Conservation (phyloP, 2,329 filamentous ascomycete genomes). For the Fusarium bulbicola region DNA sequence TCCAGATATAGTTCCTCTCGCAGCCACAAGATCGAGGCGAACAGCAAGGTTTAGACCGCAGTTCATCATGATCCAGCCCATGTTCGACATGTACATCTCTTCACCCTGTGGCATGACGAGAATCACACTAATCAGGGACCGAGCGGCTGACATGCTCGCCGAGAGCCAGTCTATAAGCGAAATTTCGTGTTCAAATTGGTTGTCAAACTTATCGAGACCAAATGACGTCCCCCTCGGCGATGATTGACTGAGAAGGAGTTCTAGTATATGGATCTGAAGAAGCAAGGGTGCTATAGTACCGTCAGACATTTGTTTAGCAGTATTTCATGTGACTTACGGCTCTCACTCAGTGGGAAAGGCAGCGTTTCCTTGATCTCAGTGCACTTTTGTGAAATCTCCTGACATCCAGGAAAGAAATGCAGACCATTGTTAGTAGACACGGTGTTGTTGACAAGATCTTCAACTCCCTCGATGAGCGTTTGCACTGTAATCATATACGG, state of each 20-base stretch:
- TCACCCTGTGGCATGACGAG: slow-evolving; percentile 39
- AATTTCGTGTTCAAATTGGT: slow-evolving; percentile 10
- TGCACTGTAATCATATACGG: slow-evolving; percentile 40
- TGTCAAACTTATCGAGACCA: slow-evolving; percentile 38
- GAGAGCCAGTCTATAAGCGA: slow-evolving; percentile 40
- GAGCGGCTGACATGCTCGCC: slow-evolving; percentile 41
- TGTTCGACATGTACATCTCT: slow-evolving; percentile 43
- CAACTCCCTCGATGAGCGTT: slow-evolving; percentile 38
- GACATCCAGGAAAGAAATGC: slow-evolving; percentile 12
- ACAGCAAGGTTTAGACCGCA: slow-evolving; percentile 44
- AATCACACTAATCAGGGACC: slow-evolving; percentile 37
- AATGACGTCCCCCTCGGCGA: slow-evolving; percentile 38
- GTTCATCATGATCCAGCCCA: slow-evolving; percentile 46
- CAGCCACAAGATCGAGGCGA: slow-evolving; percentile 43
- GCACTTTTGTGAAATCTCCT: slow-evolving; percentile 15
- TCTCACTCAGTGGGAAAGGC: slow-evolving; percentile 42
- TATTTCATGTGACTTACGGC: slow-evolving; percentile 24
- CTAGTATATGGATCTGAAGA: slow-evolving; percentile 41
- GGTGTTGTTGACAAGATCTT: slow-evolving; percentile 29
- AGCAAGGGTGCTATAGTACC: not conserved
- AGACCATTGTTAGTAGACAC: not conserved
- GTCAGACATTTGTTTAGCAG: too few species aligned
- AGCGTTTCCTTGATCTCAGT: slow-evolving; percentile 32
- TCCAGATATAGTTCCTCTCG: slow-evolving; percentile 18
- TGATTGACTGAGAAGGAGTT: slow-evolving; percentile 44